Evolutionary conservation across 768 basidiomycete species (phyloP), one percentile per base, ranked within the genome.

Genomic region (Heimioporus sp.): DNA sequence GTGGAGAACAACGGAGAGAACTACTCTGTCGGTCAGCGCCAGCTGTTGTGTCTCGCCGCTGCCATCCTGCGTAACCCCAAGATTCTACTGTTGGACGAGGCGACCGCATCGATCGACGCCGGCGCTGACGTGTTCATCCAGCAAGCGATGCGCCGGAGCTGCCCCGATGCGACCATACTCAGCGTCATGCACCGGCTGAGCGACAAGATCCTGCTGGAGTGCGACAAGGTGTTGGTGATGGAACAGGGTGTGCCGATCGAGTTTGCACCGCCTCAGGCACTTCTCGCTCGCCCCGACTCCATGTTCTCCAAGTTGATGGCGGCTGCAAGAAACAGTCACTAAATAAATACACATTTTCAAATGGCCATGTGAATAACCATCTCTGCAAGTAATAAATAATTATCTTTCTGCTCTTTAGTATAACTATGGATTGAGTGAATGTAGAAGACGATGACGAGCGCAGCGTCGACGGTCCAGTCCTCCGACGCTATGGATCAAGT

Each of bases 1-100:
- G 74, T 97, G 5, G 90, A 92, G 2, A 82, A 77, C 40, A 82
- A 80, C 46, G 93, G 93, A 2, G 82, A 86, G 5, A 85, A 80
- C 48, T 71, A 93, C 56, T 92, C 88, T 57, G 96, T 96, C 38
- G 95, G 95, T 7, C 95, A 98, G 73, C 82, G 82, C 62, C 95
- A 97, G 71, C 72, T 95, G 10, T 66, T 98, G 24, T 90, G 90
- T 15, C 84, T 69, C 38, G 65, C 67, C 19, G 58, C 54, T 36
- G 66, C 65, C 38, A 63, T 67, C 53, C 56, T 69, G 1, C 62
- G 68, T 43, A 65, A 69, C 41, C 68, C 65, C 19, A 64, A 46
- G 41, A 69, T 69, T 40, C 47, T 69, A 7, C 52, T 68, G 4
- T 50, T 69, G 53, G 67, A 69, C 51, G 67, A 69, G 52, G 66